Conservation (phyloP, 805 yeast genomes). For the Candida golubevii region DNA sequence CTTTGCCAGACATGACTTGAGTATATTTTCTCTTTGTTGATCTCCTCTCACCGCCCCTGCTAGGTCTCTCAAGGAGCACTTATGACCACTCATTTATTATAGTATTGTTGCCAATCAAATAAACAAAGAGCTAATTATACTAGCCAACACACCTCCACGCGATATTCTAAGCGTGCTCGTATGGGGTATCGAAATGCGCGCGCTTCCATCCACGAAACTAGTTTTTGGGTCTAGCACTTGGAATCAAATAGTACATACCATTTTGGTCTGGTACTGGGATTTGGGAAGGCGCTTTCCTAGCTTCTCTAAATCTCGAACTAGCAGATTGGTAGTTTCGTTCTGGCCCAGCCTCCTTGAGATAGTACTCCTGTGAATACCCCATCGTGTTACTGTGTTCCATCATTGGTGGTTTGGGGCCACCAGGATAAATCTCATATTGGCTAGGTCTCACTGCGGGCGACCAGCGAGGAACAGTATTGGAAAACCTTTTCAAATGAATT, state of each 20-base stretch:
- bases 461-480: conserved; percentile 10
- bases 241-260: conserved; percentile 13
- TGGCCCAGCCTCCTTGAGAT: conserved; percentile 7
- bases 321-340: conserved; percentile 6
- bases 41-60: background rate
- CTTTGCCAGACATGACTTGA: conserved; percentile 4
- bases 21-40: background rate
- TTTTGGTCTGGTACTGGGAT: conserved; percentile 8
- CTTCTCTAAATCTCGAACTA: conserved; percentile 8
- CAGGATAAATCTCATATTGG: conserved; percentile 31
- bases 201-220: conserved; percentile 3
- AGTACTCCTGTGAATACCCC: conserved; percentile 10
- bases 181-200: conserved; percentile 4
- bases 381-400: conserved; percentile 8
- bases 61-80: background rate
- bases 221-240: conserved; percentile 10
- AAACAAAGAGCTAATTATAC: too few relatives aligned
- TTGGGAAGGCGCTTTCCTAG: conserved; percentile 6
- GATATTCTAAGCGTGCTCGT: too few relatives aligned
- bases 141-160: too few relatives aligned
- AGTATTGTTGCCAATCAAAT: too few relatives aligned
- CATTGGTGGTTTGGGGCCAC: conserved; percentile 14
- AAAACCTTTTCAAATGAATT: conserved; percentile 43
- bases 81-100: background rate
- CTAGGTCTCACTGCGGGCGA: conserved; percentile 5